Evolutionary conservation across 495 filamentous ascomycete genomes (phyloP), one percentile per base, ranked within the genome.

Genomic region (Daldinia concentrica): DNA sequence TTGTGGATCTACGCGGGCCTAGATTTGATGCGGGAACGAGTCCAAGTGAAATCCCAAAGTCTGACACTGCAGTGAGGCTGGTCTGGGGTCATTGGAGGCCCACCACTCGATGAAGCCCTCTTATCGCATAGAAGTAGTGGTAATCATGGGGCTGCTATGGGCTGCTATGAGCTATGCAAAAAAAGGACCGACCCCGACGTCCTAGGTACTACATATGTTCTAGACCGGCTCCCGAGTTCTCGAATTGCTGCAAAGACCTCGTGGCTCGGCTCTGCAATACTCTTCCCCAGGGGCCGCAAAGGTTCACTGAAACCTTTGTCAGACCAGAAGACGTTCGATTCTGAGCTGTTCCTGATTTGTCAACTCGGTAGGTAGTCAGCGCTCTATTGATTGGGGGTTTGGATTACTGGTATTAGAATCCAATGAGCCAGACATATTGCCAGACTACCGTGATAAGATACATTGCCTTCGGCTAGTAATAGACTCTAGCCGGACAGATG

Each of bases 281-380:
- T 56, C 45, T 39, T 57, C 30, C 30, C 58, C 24, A 55, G 65
- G 61, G 61, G 57, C 55, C 64, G 29, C 56, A 73, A 65, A 73
- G 70, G 70, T 65, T 72, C 70, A 51, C 24, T 68, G 70, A 58
- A 65, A 64, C 57, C 70, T 68, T 29, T 58, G 61, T 68, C 70
- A 73, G 61, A 62, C 70, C 60, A 73, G 64, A 68, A 73, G 64
- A 68, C 70, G 60, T 73, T 73, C 70, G 70, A 73, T 73, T 64
- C 59, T 68, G 70, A 68, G 57, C 30, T 61, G 52, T 50, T 73
- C 62, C 55, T 48, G 41, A 65, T 59, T 58, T 62, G 39, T 30
- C 55, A 48, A 27, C 57, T 64, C 65, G 70, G 70, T 62, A 73
- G 32, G 65, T 73, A 50, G 61, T 58, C 32, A 62, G 61, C 56